These are phyloP conservation scores for Daldinia caldariorum DNA, from an alignment of 495 filamentous ascomycete genomes.

Conservation along the genomic window DNA sequence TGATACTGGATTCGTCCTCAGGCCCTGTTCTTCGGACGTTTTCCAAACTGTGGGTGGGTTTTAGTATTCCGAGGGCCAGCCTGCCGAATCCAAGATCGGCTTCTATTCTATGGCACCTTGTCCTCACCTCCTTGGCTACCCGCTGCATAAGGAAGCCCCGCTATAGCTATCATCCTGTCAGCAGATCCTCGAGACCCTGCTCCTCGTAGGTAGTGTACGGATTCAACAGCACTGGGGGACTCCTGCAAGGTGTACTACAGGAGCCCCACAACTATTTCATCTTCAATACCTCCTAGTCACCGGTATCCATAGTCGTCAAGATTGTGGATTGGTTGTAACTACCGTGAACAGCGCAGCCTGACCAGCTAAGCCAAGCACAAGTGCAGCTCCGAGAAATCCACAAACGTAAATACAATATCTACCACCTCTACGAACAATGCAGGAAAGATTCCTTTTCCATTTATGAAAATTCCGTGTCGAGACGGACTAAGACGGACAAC, in stretches of 20 bases:
- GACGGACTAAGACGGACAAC: conserved; percentile 28
- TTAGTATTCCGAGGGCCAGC: conserved; percentile 28
- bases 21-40: conserved; percentile 12
- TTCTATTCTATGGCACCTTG: conserved; percentile 41
- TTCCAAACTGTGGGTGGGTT: conserved; percentile 38
- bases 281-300: conserved; percentile 44
- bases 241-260: conserved; percentile 46
- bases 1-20: conserved; percentile 20
- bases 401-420: conserved; percentile 30
- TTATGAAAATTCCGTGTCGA: conserved; percentile 31
- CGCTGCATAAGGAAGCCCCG: conserved; percentile 46
- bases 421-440: conserved; percentile 33
- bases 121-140: conserved; percentile 40
- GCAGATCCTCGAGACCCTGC: conserved; percentile 48
- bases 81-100: conserved; percentile 40
- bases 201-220: conserved; percentile 42
- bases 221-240: conserved; percentile 39
- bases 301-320: conserved; percentile 40
- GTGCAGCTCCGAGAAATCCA: conserved; percentile 26
- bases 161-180: conserved; percentile 50
- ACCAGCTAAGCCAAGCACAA: conserved; percentile 35
- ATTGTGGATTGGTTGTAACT: conserved; percentile 43
- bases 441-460: conserved; percentile 20
- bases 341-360: conserved; percentile 35
- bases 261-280: conserved; percentile 47